Evolutionary conservation across 352 stramenopile species (phyloP).

Genomic region (Phytophthora megakarya): DNA sequence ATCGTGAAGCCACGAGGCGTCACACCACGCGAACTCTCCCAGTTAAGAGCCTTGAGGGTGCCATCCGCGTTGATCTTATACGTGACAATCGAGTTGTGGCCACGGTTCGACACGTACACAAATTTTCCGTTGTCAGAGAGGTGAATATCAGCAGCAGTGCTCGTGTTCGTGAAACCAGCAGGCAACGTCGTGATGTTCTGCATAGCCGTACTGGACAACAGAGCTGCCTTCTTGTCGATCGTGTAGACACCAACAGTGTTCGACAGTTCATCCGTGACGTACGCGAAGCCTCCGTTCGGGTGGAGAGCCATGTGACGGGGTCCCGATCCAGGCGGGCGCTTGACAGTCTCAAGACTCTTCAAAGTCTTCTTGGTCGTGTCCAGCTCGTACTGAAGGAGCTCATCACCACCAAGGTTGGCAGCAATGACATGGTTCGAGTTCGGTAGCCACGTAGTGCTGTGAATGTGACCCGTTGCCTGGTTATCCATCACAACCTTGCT

Average conservation of each 20-base stretch:
- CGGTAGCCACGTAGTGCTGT: conserved; percentile 65
- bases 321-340: conserved; percentile 45
- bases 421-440: conserved; percentile 46
- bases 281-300: conserved; percentile 45
- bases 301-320: conserved; percentile 67
- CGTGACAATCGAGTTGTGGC: conserved; percentile 62
- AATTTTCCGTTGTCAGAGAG: conserved; percentile 54
- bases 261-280: conserved; percentile 59
- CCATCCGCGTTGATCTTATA: conserved; percentile 46
- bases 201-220: conserved; percentile 33
- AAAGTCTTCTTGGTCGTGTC: conserved; percentile 44
- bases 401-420: conserved; percentile 64
- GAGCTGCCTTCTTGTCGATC: conserved; percentile 27
- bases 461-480: conserved; percentile 56
- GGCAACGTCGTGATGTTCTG: conserved; percentile 65
- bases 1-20: conserved; percentile 49
- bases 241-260: conserved; percentile 67
- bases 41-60: conserved; percentile 39
- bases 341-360: conserved; percentile 26
- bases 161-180: conserved; percentile 32
- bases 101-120: conserved; percentile 67
- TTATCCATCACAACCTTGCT: conserved; percentile 44
- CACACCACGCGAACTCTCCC: conserved; percentile 46
- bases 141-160: conserved; percentile 48
- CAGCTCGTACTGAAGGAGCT: conserved; percentile 55